Conservation (phyloP, 2,329 filamentous ascomycete species). For the Xenoacremonium recifei region DNA sequence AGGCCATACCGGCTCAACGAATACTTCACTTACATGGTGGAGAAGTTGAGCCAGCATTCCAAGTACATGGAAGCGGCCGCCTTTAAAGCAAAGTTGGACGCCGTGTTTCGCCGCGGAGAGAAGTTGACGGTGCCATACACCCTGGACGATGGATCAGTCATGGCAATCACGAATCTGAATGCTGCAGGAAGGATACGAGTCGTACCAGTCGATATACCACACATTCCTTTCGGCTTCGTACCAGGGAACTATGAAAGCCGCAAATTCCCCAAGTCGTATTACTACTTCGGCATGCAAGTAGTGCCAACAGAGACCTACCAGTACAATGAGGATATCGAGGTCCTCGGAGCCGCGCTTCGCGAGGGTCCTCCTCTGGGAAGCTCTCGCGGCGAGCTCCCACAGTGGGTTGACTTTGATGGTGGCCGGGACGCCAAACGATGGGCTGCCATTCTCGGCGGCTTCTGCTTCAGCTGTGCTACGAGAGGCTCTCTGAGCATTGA, state of each 20-base stretch:
- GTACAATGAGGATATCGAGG: slow-evolving; percentile 49
- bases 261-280: slow-evolving; percentile 62
- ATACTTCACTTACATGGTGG: slow-evolving; percentile 54
- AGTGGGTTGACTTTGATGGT: slow-evolving; percentile 72
- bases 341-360: slow-evolving; percentile 34
- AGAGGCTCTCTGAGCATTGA: slow-evolving; percentile 55
- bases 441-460: slow-evolving; percentile 60
- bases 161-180: slow-evolving; percentile 66
- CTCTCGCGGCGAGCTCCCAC: slow-evolving; percentile 54
- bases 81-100: slow-evolving; percentile 62
- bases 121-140: slow-evolving; percentile 51
- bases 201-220: slow-evolving; percentile 52
- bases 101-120: slow-evolving; percentile 44
- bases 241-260: slow-evolving; percentile 71
- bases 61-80: slow-evolving; percentile 58
- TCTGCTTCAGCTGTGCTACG: slow-evolving; percentile 62
- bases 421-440: slow-evolving; percentile 58
- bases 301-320: slow-evolving; percentile 63
- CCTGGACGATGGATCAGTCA: slow-evolving; percentile 62
- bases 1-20: slow-evolving; percentile 64
- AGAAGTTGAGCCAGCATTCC: slow-evolving; percentile 51
- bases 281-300: slow-evolving; percentile 62
- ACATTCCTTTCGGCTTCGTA: slow-evolving; percentile 68
- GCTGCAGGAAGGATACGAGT: slow-evolving; percentile 56
- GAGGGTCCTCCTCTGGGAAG: slow-evolving; percentile 43